phyloP scores from a whole-genome alignment of 2,329 filamentous ascomycete genomes.

The Byssoonygena ceratinophila region DNA sequence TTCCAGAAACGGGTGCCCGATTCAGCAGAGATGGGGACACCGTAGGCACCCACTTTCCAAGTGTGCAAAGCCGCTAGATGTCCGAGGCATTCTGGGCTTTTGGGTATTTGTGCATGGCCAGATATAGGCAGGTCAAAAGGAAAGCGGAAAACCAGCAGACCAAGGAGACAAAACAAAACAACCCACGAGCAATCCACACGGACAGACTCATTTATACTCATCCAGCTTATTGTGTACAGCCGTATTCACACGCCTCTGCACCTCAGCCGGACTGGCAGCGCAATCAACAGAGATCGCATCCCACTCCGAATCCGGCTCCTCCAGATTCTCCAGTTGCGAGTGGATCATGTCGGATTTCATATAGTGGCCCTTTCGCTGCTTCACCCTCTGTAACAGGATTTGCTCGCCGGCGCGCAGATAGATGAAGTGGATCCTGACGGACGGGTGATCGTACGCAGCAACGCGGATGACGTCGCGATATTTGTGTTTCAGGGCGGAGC shows the following conservation, averaged over 20 bases:
- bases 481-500: constrained; percentile 91
- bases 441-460: constrained; percentile 62
- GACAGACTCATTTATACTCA: constrained; percentile 8
- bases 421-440: constrained; percentile 78
- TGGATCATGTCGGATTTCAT: constrained; percentile 95
- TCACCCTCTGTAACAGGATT: constrained; percentile 64
- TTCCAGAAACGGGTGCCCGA: not conserved
- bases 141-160: no score
- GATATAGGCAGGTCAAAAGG: no score
- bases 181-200: no score
- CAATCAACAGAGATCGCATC: constrained; percentile 66
- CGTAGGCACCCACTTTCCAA: no score
- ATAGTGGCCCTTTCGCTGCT: constrained; percentile 68
- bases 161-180: no score
- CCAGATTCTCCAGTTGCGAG: constrained; percentile 81
- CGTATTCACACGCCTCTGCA: constrained; percentile 18
- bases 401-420: constrained; percentile 73
- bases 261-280: constrained; percentile 45
- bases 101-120: no score
- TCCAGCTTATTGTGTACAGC: constrained; percentile 15
- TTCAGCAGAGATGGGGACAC: no score
- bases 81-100: no score
- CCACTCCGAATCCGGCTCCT: constrained; percentile 63
- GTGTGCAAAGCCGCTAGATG: no score
- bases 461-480: constrained; percentile 87